These are phyloP conservation scores for Aspergillus avenaceus DNA, from an alignment of 495 filamentous ascomycete genomes.

Conservation along the genomic window DNA sequence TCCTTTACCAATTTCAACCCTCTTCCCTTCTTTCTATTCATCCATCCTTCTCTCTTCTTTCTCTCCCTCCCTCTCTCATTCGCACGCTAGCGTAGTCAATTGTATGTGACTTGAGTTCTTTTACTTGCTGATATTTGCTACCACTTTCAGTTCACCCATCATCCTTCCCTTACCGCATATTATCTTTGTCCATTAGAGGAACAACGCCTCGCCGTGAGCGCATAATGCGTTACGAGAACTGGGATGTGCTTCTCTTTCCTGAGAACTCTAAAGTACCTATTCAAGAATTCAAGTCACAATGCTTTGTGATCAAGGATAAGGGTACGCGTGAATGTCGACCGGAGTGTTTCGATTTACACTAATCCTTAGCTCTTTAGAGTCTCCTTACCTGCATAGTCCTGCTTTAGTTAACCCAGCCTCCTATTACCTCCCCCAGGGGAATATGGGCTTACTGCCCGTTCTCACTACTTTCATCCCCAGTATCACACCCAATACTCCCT, in stretches of 20 bases:
- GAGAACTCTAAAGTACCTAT: constrained; percentile 59
- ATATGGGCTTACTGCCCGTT: constrained; percentile 54
- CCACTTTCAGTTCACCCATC: constrained; percentile 3
- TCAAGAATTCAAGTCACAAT: constrained; percentile 84
- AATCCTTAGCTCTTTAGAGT: constrained; percentile 17
- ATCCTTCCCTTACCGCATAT: constrained; percentile 18
- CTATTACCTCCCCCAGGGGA: constrained; percentile 26
- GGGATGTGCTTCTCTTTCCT: constrained; percentile 84
- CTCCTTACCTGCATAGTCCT: constrained; percentile 32
- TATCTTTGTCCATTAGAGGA: constrained; percentile 6
- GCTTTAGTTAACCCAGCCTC: constrained; percentile 20
- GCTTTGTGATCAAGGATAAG: constrained; percentile 67
- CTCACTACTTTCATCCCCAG: constrained; percentile 76
- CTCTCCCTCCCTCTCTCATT: neutral
- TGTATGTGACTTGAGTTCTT: no score
- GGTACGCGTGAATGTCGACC: constrained; percentile 36
- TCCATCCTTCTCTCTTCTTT: neutral
- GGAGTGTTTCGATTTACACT: neutral
- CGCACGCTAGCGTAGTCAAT: no score
- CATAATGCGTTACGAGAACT: constrained; percentile 76
- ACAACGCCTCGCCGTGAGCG: neutral
- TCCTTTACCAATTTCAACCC: no score
- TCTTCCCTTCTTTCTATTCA: no score
- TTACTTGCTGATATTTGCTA: constrained; percentile 20
- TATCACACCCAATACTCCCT: constrained; percentile 53